Evolutionary conservation across 2,329 filamentous ascomycete genomes (phyloP).

Genomic region (Pseudogymnoascus sp.): DNA sequence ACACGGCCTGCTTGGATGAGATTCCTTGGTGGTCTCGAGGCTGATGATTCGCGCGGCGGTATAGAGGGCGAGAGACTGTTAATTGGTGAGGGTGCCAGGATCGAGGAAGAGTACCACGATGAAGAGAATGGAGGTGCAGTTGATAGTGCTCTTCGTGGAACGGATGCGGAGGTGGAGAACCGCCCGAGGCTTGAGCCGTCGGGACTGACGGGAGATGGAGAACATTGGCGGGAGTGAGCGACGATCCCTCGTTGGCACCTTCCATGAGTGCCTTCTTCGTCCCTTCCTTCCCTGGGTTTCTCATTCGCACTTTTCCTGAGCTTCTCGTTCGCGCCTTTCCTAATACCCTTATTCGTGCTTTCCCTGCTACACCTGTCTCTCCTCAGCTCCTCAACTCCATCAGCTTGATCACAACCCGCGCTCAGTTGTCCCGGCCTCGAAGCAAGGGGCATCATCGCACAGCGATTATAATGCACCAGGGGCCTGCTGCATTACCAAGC

Average conservation of each 20-base stretch:
- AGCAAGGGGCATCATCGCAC: background rate
- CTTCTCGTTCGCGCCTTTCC: background rate
- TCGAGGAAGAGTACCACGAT: slow-evolving; percentile 7
- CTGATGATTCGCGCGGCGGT: slow-evolving; percentile 15
- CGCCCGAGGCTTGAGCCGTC: slow-evolving; percentile 23
- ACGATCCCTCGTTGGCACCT: background rate
- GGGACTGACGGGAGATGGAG: slow-evolving; percentile 15
- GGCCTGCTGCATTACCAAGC: background rate
- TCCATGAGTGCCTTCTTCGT: background rate
- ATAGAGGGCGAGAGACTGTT: slow-evolving; percentile 19
- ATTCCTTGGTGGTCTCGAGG: slow-evolving; percentile 15
- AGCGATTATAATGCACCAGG: background rate
- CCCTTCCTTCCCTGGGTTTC: background rate
- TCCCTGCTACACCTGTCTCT: background rate
- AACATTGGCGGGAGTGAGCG: slow-evolving; percentile 20
- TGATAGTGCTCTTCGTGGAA: slow-evolving; percentile 17
- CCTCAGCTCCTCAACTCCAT: background rate
- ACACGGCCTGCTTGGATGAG: slow-evolving; percentile 16
- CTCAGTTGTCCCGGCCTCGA: background rate
- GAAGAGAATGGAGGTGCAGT: slow-evolving; percentile 14
- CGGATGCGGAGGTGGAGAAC: slow-evolving; percentile 10
- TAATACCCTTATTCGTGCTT: background rate
- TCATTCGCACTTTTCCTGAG: background rate
- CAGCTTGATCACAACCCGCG: background rate
- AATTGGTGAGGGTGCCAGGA: slow-evolving; percentile 19